Base-by-base conservation (phyloP, 768 basidiomycete genomes). In the Dioszegia crocea region DNA sequence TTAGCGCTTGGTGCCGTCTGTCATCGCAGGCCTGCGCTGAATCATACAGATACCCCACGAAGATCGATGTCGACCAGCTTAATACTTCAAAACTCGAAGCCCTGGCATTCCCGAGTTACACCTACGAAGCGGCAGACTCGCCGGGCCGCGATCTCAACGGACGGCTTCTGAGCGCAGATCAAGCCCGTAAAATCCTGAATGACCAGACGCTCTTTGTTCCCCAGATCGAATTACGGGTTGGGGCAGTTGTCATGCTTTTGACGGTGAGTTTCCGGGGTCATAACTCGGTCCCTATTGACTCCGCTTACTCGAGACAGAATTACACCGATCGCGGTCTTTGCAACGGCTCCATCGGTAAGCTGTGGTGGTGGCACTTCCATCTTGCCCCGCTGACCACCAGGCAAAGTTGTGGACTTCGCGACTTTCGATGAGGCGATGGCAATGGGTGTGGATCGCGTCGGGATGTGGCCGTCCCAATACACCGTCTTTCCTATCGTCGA, bases 311-410 rank as follows among this genome's bases (percentile, higher is more conserved):
- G n/a, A 17, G 14, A 31, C 29, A 51, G 21, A 36, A 51, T 38
- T 21, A 21, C 19, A 51, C 10, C 6, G 14, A 51, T 26, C 33
- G 8, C 8, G 33, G 49, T 26, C 31, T 51, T 3, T 33, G 30
- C 48, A 99, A 99, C 68, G 94, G 94, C 1, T 91, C 86, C 52
- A 88, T 92, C 80, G 94, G 55, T 56, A 24, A 1, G 55, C 8
- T n/a, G n/a, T n/a, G n/a, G n/a, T n/a, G n/a, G n/a, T n/a, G n/a
- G n/a, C n/a, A n/a, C n/a, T n/a, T n/a, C n/a, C n/a, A n/a, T n/a
- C n/a, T n/a, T n/a, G n/a, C n/a, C n/a, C n/a, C n/a, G n/a, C n/a
- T n/a, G n/a, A n/a, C n/a, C n/a, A n/a, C n/a, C 26, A 54, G 52
- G 70, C 23, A 50, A 50, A 17, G 55, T 72, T 4, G 59, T 67